A percentile compares a stretch with the other conserved stretches of the same genome.
phyloP scores from a whole-genome alignment of 2,329 filamentous ascomycete species.

The Hypoxylon sp. region DNA sequence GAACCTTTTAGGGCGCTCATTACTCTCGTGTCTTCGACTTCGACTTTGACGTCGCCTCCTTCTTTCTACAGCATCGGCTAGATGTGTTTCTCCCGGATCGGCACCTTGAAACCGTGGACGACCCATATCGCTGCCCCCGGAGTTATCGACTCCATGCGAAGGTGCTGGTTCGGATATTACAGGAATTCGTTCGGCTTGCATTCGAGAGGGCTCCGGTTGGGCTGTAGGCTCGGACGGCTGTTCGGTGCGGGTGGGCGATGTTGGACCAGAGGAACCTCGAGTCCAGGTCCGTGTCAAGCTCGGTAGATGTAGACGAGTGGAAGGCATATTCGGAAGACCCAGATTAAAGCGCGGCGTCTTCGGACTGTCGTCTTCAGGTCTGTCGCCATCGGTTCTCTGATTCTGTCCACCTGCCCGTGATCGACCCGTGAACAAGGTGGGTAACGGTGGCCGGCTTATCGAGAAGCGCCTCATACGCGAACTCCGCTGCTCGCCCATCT shows the following conservation, averaged over 20 bases:
- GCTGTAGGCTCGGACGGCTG: conserved; percentile 20
- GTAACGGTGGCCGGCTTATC: conserved; percentile 38
- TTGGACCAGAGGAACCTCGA: conserved; percentile 54
- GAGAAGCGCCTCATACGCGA: conserved; percentile 39
- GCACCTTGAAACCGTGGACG: conserved; percentile 57
- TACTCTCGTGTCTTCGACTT: conserved; percentile 31
- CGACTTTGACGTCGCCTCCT: conserved; percentile 55
- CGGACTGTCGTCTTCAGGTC: conserved; percentile 58
- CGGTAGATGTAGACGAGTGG: conserved; percentile 60
- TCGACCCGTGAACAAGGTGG: conserved; percentile 41
- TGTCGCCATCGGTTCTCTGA: conserved; percentile 24
- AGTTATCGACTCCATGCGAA: conserved; percentile 36
- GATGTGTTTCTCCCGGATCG: conserved; percentile 65
- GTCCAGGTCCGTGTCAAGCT: conserved; percentile 59
- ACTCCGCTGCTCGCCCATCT: conserved; percentile 43
- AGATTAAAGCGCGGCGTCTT: conserved; percentile 63
- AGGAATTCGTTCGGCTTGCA: conserved; percentile 41
- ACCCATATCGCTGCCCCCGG: conserved; percentile 29
- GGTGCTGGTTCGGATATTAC: conserved; percentile 47
- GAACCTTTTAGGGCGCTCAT: conserved; percentile 59
- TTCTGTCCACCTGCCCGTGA: conserved; percentile 31
- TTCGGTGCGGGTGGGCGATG: conserved; percentile 39
- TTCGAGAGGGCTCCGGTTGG: conserved; percentile 18
- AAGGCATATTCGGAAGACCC: conserved; percentile 58
- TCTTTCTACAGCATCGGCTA: conserved; percentile 62